Conservation (phyloP, 768 basidiomycete genomes). For the Favolaschia claudopus region DNA sequence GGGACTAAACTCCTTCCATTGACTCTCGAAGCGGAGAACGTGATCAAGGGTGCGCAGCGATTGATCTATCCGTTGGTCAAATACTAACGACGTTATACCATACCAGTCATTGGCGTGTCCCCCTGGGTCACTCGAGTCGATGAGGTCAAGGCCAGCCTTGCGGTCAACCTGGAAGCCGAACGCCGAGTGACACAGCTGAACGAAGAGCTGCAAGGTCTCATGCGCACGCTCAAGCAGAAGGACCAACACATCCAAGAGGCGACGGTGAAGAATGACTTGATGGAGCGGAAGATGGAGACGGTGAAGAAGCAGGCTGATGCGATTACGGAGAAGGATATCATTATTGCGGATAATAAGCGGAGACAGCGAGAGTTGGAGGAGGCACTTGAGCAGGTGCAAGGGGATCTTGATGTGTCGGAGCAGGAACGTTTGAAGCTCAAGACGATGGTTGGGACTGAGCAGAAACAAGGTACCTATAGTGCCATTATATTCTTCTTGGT, state of each 20-base stretch:
- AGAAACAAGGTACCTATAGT: conserved; percentile 67
- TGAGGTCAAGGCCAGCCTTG: conserved; percentile 82
- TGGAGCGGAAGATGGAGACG: conserved; percentile 92
- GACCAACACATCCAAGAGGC: conserved; percentile 92
- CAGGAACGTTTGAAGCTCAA: conserved; percentile 90
- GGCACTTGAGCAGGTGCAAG: conserved; percentile 91
- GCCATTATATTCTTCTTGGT: neutral
- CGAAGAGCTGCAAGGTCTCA: conserved; percentile 89
- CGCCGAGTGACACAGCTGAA: conserved; percentile 84
- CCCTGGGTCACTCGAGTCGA: conserved; percentile 89
- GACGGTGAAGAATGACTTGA: conserved; percentile 90
- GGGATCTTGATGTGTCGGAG: conserved; percentile 86
- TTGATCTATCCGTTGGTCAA: neutral
- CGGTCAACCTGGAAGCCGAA: conserved; percentile 92
- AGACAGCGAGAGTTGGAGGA: conserved; percentile 92
- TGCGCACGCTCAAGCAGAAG: conserved; percentile 83
- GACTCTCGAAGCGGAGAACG: conserved; percentile 77
- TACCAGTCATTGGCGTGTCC: conserved; percentile 75
- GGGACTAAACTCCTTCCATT: conserved; percentile 73
- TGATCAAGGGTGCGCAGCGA: conserved; percentile 71
- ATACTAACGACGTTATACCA: neutral
- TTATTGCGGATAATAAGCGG: conserved; percentile 82
- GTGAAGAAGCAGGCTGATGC: conserved; percentile 90
- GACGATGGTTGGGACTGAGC: conserved; percentile 66
- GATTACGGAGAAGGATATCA: conserved; percentile 81